A percentile compares a stretch with the other conserved stretches of the same genome.
These are phyloP conservation scores for Populus deltoides DNA, from an alignment of 345 rosid genomes.

Conservation along the genomic window DNA sequence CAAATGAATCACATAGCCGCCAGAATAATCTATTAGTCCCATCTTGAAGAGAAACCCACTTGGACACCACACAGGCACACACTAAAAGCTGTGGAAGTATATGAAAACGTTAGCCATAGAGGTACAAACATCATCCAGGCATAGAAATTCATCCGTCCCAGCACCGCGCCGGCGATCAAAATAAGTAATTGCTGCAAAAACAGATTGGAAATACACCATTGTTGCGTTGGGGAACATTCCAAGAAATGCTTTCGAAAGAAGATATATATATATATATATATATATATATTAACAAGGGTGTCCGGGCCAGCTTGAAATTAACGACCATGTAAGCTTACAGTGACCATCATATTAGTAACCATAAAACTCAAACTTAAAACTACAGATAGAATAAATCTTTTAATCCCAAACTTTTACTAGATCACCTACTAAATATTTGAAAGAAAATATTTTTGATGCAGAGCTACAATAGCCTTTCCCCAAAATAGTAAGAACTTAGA, in stretches of 20 bases:
- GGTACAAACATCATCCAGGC: slow-evolving; percentile 61
- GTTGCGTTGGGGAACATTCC: slow-evolving; percentile 18
- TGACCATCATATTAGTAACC: too few species aligned
- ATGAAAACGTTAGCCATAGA: slow-evolving; percentile 45
- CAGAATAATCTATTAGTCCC: slow-evolving; percentile 46
- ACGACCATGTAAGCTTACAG: too few species aligned
- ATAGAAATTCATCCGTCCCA: slow-evolving; percentile 21
- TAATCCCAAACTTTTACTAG: too few species aligned
- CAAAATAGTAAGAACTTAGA: slow-evolving; percentile 5
- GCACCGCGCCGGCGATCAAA: slow-evolving; percentile 13
- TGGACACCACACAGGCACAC: slow-evolving; percentile 38
- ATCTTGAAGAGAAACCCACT: slow-evolving; percentile 29
- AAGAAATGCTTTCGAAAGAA: neutral
- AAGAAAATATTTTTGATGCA: slow-evolving; percentile 8
- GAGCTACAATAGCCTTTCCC: slow-evolving; percentile 10
- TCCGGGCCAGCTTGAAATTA: too few species aligned
- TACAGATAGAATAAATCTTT: too few species aligned
- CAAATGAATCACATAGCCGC: slow-evolving; percentile 53
- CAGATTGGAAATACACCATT: slow-evolving; percentile 17
- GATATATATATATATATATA: too few species aligned
- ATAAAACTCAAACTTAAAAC: too few species aligned
- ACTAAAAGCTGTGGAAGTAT: slow-evolving; percentile 42
- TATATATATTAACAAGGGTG: too few species aligned
- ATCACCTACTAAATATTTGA: too few species aligned
- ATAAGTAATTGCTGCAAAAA: slow-evolving; percentile 18